Conservation (phyloP, 139 green algal genomes). For the Picochlorum sp. region DNA sequence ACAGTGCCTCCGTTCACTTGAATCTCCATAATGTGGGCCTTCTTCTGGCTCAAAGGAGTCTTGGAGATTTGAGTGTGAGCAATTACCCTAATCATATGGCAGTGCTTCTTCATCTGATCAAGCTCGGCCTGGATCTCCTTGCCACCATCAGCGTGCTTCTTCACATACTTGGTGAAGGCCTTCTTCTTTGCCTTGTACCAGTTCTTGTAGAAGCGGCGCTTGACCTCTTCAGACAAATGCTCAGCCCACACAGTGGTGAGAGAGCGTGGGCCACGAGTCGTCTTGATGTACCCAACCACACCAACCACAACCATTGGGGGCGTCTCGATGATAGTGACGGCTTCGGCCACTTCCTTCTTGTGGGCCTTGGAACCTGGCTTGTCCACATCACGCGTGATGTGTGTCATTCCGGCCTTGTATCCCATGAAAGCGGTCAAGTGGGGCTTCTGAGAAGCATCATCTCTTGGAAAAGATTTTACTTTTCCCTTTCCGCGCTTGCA, state of each 20-base stretch:
- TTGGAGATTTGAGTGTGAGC: slow-evolving; percentile 91
- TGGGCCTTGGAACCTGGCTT: slow-evolving; percentile 98
- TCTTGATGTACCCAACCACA: slow-evolving; percentile 95
- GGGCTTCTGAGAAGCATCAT: slow-evolving; percentile 76
- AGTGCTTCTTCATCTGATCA: slow-evolving; percentile 92
- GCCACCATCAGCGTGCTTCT: slow-evolving; percentile 90
- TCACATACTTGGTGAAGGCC: slow-evolving; percentile 96
- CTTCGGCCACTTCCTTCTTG: slow-evolving; percentile 99
- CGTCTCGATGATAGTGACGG: slow-evolving; percentile 95
- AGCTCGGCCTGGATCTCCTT: slow-evolving; percentile 84
- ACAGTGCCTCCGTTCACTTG: slow-evolving; percentile 93
- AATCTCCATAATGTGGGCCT: slow-evolving; percentile 98
- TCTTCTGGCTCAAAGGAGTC: slow-evolving; percentile 82
- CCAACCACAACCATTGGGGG: slow-evolving; percentile 97
- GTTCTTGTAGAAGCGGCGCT: slow-evolving; percentile 92
- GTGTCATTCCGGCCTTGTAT: slow-evolving; percentile 90
- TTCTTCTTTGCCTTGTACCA: slow-evolving; percentile 99
- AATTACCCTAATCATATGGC: slow-evolving; percentile 74
- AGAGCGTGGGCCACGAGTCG: slow-evolving; percentile 75
- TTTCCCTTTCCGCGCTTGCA: slow-evolving; percentile 85
- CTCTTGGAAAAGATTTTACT: slow-evolving; percentile 88
- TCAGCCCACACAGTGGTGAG: slow-evolving; percentile 95
- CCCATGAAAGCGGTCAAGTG: slow-evolving; percentile 97
- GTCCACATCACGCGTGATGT: slow-evolving; percentile 97
- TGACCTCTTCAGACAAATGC: slow-evolving; percentile 88